Evolutionary conservation across 305 asterid species (phyloP), one percentile per base, ranked within the genome.

Genomic region (Fraxinus baroniana): DNA sequence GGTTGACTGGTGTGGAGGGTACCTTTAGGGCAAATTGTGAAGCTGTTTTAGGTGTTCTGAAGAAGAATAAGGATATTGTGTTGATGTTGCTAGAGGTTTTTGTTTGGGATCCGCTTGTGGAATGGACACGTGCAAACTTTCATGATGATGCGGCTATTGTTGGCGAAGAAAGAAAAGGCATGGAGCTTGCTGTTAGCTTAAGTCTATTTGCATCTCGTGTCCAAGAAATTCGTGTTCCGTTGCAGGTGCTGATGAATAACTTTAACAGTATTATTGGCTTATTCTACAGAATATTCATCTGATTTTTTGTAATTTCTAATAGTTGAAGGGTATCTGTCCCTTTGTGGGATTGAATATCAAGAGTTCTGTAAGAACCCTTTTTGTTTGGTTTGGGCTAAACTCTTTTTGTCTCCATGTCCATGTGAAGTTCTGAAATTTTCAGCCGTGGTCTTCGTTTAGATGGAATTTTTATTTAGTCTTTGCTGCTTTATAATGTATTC

Each of bases 181-280:
- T 97, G 99, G 99, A 97, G 87, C 97, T 97, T 82, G 99, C 99
- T n/a, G 99, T 97, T 74, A 97, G 99, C 90, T 88, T 97, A 87
- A 97, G 99, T 90, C 90, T 97, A 62, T 97, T 97, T 78, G 98
- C 99, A 33, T 97, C 99, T 5, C 98, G 98, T 8, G 95, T 95
- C 92, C 99, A 95, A 90, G 99, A 97, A 90, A 93, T 95, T 83
- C 98, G 98, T 78, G 93, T 95, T 85, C 96, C 98, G 17, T 89
- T 97, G 91, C 99, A 97, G 99, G 99, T 97, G 89, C 79, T 82
- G 35, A 75, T 82, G 72, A 71, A 36, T 83, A 82, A 35, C 82
- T 72, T 72, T 33, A 35, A 36, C 66, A 57, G 52, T 18, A 36
- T n/a, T 73, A 18, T 73, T 73, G 77, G 77, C 77, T 36, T 73